Base-by-base conservation (phyloP, 2,329 filamentous ascomycete species). In the Orbilia javanica region DNA sequence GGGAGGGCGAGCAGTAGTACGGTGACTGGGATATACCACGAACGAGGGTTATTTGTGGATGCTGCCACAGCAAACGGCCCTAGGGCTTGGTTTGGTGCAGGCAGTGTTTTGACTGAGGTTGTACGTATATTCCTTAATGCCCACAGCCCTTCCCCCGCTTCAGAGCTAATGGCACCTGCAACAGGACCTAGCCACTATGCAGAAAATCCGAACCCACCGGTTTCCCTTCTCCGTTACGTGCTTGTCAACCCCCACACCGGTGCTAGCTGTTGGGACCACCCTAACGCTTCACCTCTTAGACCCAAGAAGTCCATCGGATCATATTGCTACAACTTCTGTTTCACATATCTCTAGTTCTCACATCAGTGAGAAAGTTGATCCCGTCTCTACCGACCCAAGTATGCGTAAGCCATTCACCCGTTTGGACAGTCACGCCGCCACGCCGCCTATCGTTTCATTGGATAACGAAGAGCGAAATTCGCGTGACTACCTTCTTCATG, bases 141-240 rank as follows among this genome's bases (percentile, higher is more conserved):
- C 29, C n/a, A 42, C n/a, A 55, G n/a, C n/a, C n/a, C n/a, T 18
- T 3, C 4, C 29, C 29, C 39, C 36, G 13, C 20, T 50, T 20
- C 1, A 20, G 20, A 27, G 3, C 25, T 36, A 57, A 31, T 27
- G 29, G 11, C 4, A 42, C 31, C 42, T 31, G 31, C 55, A 29
- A 52, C 11, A 74, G 60, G 64, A 80, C 62, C 53, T 81, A 2
- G 76, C 69, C 6, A 81, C 81, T 1, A 80, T 81, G 36, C 80
- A 80, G 48, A 80, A 71, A 50, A 70, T 81, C 13, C 69, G 79
- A 25, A 79, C 76, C 3, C 80, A 81, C 39, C 75, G 78, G 7
- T 97, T 93, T 81, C 91, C 94, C 0, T 94, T 91, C 87, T 90
- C 91, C 31, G 93, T 98, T 80, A 95, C 92, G 44, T 91, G 93